Conservation (phyloP, 2,329 filamentous ascomycete species). For the Sporothrix curviconia region DNA sequence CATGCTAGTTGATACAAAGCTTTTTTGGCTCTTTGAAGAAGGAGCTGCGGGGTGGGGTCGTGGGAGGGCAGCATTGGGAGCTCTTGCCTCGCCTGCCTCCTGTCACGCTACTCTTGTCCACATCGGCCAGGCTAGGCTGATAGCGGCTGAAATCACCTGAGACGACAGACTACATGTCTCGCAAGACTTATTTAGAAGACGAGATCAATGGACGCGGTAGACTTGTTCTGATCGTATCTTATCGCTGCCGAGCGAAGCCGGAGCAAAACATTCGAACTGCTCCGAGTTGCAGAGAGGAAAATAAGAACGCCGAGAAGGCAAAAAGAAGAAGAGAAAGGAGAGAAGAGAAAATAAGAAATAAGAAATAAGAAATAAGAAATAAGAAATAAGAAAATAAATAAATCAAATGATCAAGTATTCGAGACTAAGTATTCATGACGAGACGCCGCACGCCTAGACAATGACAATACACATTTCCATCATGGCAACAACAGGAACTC, state of each 20-base stretch:
- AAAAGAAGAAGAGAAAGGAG: background rate
- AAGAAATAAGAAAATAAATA: background rate
- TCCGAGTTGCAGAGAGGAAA: too few species aligned
- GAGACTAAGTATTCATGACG: too few species aligned
- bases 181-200: too few species aligned
- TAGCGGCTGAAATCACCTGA: background rate
- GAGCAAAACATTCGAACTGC: background rate
- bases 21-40: constrained; percentile 2
- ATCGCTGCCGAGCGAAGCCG: background rate
- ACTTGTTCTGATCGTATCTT: background rate
- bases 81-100: background rate
- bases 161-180: background rate
- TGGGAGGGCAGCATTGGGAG: background rate
- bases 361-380: too few species aligned
- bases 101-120: background rate
- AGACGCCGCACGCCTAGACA: constrained; percentile 1
- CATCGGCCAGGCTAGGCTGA: background rate
- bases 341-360: background rate
- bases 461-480: too few species aligned
- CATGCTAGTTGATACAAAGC: background rate
- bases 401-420: too few species aligned
- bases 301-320: background rate
- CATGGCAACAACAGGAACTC: too few species aligned
- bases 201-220: too few species aligned
- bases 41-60: constrained; percentile 3